Conservation (phyloP, 1,284 basidiomycete species). For the Apiotrichum porosum region DNA sequence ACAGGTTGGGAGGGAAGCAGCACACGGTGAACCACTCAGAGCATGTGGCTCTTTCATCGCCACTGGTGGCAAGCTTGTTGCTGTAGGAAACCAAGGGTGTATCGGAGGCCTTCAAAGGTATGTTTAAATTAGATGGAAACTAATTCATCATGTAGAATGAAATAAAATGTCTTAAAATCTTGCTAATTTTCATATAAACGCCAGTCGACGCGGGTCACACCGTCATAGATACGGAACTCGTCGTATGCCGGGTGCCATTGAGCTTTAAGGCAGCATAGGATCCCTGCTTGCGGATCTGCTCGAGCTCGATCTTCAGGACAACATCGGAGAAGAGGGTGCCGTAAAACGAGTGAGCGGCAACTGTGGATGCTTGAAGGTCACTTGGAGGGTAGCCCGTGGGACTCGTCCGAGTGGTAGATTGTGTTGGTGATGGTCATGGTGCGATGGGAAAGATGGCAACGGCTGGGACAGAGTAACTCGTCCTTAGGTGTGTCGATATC, state of each 20-base stretch:
- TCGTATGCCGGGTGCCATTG: slow-evolving; percentile 32
- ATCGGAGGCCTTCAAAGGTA: no score
- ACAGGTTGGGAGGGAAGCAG: slow-evolving; percentile 38
- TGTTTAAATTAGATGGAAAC: no score
- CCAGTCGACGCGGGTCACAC: slow-evolving; percentile 19
- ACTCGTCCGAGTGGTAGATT: no score
- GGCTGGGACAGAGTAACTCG: no score
- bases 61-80: slow-evolving; percentile 34
- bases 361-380: neutral
- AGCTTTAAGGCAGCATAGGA: slow-evolving; percentile 36
- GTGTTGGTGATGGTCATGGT: no score
- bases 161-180: no score
- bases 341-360: slow-evolving; percentile 26
- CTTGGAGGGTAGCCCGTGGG: no score
- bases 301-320: slow-evolving; percentile 36
- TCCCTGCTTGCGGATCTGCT: slow-evolving; percentile 33
- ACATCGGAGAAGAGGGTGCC: slow-evolving; percentile 26
- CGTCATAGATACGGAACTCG: slow-evolving; percentile 20
- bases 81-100: slow-evolving; percentile 35
- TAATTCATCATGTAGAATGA: no score
- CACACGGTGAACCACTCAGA: slow-evolving; percentile 39
- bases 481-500: no score
- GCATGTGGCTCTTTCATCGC: slow-evolving; percentile 27
- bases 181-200: no score
- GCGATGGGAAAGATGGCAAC: neutral